Evolutionary conservation across 2,329 filamentous ascomycete species (phyloP).

Genomic region (Diaporthe velutina): DNA sequence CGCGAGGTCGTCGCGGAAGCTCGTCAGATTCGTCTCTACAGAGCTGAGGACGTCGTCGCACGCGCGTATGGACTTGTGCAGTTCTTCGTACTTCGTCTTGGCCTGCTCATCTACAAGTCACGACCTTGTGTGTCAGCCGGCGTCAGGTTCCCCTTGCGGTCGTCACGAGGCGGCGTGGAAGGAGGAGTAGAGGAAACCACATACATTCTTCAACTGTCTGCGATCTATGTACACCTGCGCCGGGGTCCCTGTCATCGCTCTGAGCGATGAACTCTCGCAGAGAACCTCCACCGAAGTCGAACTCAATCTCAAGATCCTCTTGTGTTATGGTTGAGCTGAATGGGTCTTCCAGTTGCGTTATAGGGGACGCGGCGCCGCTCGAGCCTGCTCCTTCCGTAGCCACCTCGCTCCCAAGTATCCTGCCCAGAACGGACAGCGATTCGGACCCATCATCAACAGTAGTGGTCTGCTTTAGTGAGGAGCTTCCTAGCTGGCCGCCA

Average conservation of each 20-base stretch:
- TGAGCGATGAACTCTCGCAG: conserved; percentile 75
- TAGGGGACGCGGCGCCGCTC: conserved; percentile 7
- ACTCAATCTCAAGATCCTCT: conserved; percentile 72
- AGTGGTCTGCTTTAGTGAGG: conserved; percentile 63
- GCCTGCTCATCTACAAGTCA: conserved; percentile 76
- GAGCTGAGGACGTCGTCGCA: conserved; percentile 95
- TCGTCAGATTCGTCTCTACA: conserved; percentile 91
- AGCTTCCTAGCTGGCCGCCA: conserved; percentile 65
- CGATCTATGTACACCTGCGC: conserved; percentile 57
- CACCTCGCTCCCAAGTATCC: conserved; percentile 31
- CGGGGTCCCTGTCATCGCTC: conserved; percentile 46
- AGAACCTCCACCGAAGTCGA: conserved; percentile 84
- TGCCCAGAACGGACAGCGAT: conserved; percentile 59
- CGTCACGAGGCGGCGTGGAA: conserved; percentile 20
- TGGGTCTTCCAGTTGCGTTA: conserved; percentile 31
- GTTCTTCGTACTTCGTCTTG: conserved; percentile 86
- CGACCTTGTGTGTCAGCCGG: conserved; percentile 37
- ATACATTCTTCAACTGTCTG: conserved; percentile 81
- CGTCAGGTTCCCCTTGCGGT: background rate
- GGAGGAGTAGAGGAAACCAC: conserved; percentile 51
- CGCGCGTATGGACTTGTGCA: conserved; percentile 88
- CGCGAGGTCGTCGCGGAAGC: conserved; percentile 93
- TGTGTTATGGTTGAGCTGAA: conserved; percentile 52
- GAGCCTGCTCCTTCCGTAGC: conserved; percentile 43
- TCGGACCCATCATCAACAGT: conserved; percentile 61